These are phyloP conservation scores for Didymella arachidicola DNA, from an alignment of 2,329 filamentous ascomycete genomes.

Conservation along the genomic window DNA sequence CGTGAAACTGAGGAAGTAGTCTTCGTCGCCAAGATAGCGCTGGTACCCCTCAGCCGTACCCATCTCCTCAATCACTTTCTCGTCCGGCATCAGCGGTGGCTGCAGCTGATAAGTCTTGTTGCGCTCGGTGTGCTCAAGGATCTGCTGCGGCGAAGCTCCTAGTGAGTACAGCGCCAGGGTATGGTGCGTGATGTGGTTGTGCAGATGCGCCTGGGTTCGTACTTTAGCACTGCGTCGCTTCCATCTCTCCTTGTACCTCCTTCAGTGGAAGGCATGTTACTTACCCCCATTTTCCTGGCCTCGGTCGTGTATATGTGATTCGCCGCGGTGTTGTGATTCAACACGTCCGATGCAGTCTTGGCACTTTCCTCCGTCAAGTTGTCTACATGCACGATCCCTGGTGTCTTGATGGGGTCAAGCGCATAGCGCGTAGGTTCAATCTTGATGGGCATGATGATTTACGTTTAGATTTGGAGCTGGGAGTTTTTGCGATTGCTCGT, in stretches of 20 bases:
- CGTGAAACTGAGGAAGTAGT: neutral
- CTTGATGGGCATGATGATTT: neutral
- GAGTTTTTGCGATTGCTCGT: neutral
- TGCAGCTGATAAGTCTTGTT: neutral
- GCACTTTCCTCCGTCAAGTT: slow-evolving; percentile 5
- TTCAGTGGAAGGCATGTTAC: neutral
- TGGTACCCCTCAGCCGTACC: neutral
- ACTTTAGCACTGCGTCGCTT: neutral
- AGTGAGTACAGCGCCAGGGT: neutral
- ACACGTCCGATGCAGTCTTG: neutral
- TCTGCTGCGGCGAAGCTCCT: neutral
- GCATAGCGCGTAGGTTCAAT: neutral
- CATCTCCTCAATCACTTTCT: neutral
- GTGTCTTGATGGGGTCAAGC: neutral
- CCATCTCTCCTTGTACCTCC: neutral
- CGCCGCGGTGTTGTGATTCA: neutral
- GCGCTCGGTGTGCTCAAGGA: neutral
- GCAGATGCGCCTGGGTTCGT: neutral
- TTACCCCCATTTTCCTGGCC: neutral
- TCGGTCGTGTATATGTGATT: neutral
- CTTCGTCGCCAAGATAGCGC: slow-evolving; percentile 1
- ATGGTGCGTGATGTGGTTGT: slow-evolving; percentile 1
- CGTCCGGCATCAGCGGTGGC: neutral
- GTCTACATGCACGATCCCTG: neutral
- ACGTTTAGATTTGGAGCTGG: neutral